Evolutionary conservation across 345 rosid genomes (phyloP).

Genomic region (Eucalyptus lansdowneana): DNA sequence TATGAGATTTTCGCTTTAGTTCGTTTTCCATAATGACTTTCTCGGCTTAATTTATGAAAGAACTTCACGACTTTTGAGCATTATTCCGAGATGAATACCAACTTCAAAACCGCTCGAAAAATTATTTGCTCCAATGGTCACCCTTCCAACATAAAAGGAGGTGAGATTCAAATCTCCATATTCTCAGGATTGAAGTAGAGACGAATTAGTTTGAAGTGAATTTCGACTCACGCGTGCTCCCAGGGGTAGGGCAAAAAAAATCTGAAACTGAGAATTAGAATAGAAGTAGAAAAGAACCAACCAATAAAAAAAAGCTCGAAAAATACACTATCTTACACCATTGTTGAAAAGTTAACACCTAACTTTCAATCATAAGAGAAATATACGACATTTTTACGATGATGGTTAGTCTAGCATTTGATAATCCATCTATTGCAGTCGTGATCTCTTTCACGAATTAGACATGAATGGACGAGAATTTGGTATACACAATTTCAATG

Average conservation of each 20-base stretch:
- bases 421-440: rapidly evolving
- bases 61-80: neutral
- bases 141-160: too few relatives aligned
- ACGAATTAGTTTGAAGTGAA: too few relatives aligned
- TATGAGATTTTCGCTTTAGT: neutral
- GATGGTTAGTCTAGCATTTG: rapidly evolving
- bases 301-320: neutral
- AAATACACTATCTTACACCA: neutral
- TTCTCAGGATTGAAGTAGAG: too few relatives aligned
- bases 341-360: rapidly evolving
- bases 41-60: neutral
- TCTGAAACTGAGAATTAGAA: too few relatives aligned
- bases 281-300: too few relatives aligned
- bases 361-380: neutral
- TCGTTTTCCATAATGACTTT: neutral
- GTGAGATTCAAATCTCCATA: too few relatives aligned
- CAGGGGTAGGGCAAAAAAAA: too few relatives aligned
- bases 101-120: neutral
- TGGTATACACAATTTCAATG: neutral
- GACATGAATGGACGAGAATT: neutral
- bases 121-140: neutral
- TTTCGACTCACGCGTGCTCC: too few relatives aligned
- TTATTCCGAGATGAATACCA: neutral
- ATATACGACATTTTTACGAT: rapidly evolving
- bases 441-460: neutral